Evolutionary conservation across 345 rosid genomes (phyloP), one percentile per base, ranked within the genome.

Genomic region (Cardamine chenopodiifolia): DNA sequence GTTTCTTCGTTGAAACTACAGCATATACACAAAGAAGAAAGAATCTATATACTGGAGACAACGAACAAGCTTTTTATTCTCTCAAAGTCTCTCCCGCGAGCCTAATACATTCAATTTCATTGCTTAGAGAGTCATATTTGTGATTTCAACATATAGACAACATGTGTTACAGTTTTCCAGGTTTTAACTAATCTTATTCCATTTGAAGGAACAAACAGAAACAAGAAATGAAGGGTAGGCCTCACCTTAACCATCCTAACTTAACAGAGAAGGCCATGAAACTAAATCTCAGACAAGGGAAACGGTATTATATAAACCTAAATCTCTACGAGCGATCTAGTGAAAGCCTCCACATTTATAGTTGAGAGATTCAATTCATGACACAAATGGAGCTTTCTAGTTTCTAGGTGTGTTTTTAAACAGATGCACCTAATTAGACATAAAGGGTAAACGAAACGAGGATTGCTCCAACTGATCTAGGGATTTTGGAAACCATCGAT

Each of bases 1-100:
- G 74, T 95, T 95, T 79, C 99, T 90, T 48, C 99, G 82, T 79
- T 90, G 90, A 76, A 92, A 95, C 99, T 90, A 91, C 63, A 81
- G 62, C 40, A 65, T 40, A 45, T 13, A 66, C 17, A 72, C 53
- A n/a, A n/a, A 52, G 49, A 59, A 48, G 0, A 35, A 56, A 34
- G 40, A 18, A 58, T 19, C 35, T 49, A 73, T 6, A 40, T 14
- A 1, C 5, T 14, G 19, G 9, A 23, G 22, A 35, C 60, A 35
- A 60, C 10, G 10, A 6, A 44, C 25, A 29, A 12, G 53, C 25
- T 48, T 17, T 6, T 8, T 18, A 50, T 5, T 8, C 52, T 37
- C 29, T 4, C n/a, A 31, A 17, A n/a, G n/a, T n/a, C n/a, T n/a
- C n/a, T n/a, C n/a, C 22, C 9, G 35, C 32, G 6, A 61, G 6